Evolutionary conservation across 2,329 filamentous ascomycete species (phyloP).

Genomic region (Teratosphaeria epicoccoides): DNA sequence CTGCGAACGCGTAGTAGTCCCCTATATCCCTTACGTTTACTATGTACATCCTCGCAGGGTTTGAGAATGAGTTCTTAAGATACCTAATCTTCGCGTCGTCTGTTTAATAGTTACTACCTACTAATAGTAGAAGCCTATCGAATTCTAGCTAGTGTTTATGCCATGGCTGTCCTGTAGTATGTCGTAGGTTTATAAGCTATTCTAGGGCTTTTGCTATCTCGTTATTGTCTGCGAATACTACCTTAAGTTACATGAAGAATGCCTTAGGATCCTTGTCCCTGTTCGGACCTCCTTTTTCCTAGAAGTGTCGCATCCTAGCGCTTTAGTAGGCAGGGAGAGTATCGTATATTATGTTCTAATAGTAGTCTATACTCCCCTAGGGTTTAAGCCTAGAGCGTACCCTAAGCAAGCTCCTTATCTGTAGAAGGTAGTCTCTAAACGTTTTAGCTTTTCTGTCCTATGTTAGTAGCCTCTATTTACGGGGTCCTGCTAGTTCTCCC

Average conservation of each 20-base stretch:
- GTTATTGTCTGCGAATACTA: conserved; percentile 8
- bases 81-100: conserved; percentile 2
- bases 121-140: conserved; percentile 4
- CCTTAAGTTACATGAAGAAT: conserved; percentile 7
- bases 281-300: not conserved
- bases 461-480: not conserved
- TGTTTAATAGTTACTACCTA: conserved; percentile 1
- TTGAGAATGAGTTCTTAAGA: conserved; percentile 2
- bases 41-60: not conserved
- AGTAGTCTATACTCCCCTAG: not conserved
- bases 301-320: conserved; percentile 2
- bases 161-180: conserved; percentile 4
- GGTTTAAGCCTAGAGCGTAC: not conserved
- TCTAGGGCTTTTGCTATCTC: conserved; percentile 6
- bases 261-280: conserved; percentile 6
- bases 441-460: not conserved
- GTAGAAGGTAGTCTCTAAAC: not conserved
- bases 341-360: not conserved
- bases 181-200: conserved; percentile 3
- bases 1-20: conserved; percentile 1
- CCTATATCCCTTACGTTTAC: not conserved
- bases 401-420: not conserved
- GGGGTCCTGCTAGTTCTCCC: too few relatives aligned
- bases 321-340: not conserved
- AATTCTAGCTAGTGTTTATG: conserved; percentile 11